Evolutionary conservation across 2,329 filamentous ascomycete species (phyloP), one percentile per base, ranked within the genome.

Genomic region (Zasmidium cellare): DNA sequence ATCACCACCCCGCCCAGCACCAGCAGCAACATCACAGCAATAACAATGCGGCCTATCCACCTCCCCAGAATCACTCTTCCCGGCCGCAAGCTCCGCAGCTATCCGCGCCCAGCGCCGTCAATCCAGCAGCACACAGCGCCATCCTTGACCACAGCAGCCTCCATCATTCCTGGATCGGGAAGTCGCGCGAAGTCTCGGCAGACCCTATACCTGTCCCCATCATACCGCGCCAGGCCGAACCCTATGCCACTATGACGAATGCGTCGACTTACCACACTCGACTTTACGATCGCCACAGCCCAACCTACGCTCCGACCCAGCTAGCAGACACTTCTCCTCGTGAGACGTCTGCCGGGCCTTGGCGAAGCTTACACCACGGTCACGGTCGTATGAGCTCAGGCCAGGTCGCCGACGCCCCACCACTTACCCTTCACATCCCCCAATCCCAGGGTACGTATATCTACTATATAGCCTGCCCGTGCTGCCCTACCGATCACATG

Each of bases 351-450:
- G 47, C 58, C 18, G 60, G 50, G 19, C 35, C 58, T 63, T 66
- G 65, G 65, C 62, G 60, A 56, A 61, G 55, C 58, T 60, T 64
- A 55, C 63, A 63, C 41, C 54, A 60, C 20, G 58, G 55, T 19
- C 51, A 63, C 60, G 57, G 47, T 56, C 59, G 57, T 47, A 47
- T 44, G 24, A 61, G 55, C 54, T 51, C 57, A 23, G 57, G 56
- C 58, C 61, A 58, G 53, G 46, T 31, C 38, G 35, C 50, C 53
- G 53, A 59, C 56, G 56, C 55, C 53, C 50, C 62, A 48, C 46
- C 56, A 58, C 60, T 66, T 51, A 61, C 61, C 19, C 60, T 67
- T 53, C 55, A 65, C 31, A 67, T 65, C 22, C 64, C 65, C 45
- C 50, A 57, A 28, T 38, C 58, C 35, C 52, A 56, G 56, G 66